A percentile compares a stretch with the other conserved stretches of the same genome.
Conservation (phyloP, 129 eudicot genomes). For the Heracleum sosnowskyi region DNA sequence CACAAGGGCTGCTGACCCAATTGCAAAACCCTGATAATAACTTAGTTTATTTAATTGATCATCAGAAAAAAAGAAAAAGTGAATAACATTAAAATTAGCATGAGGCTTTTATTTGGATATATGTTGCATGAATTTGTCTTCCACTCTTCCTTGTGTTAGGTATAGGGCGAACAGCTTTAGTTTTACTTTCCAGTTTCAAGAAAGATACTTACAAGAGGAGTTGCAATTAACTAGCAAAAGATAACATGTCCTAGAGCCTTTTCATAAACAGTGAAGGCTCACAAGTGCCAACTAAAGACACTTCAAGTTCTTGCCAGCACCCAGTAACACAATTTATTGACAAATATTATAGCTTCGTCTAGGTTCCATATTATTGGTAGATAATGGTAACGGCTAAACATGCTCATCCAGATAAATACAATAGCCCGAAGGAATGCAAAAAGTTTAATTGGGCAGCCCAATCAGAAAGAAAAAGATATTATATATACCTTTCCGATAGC, state of each 20-base stretch:
- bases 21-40: constrained; percentile 34
- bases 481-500: constrained; percentile 42
- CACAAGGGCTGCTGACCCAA: constrained; percentile 52
- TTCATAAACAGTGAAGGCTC: background rate
- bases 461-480: background rate
- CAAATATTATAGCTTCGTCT: background rate
- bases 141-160: too few relatives aligned
- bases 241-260: background rate
- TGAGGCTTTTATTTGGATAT: background rate
- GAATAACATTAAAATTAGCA: background rate
- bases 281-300: background rate
- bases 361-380: background rate
- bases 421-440: background rate
- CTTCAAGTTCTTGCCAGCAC: background rate
- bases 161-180: background rate
- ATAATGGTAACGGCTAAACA: background rate
- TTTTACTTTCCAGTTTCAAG: background rate
- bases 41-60: background rate
- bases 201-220: background rate
- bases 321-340: background rate
- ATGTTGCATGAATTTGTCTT: background rate
- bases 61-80: background rate
- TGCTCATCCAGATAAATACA: background rate
- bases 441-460: background rate
- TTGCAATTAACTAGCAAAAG: background rate